A percentile compares a stretch with the other conserved stretches of the same genome.
Conservation (phyloP, 75 land plant genomes). For the Selaginella moellendorffii region DNA sequence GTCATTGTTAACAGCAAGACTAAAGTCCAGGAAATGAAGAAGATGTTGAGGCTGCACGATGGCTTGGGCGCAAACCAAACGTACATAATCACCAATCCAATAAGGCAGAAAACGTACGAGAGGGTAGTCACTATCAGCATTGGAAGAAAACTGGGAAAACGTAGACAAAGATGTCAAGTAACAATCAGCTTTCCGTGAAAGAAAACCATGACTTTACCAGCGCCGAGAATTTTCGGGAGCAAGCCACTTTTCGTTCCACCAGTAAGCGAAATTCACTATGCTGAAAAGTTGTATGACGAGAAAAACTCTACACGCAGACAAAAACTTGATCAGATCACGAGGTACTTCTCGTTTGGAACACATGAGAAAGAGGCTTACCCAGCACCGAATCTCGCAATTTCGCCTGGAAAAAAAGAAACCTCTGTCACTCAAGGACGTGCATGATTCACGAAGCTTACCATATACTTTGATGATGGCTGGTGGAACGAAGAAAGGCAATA, state of each 20-base stretch:
- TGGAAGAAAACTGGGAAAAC: constrained; percentile 1
- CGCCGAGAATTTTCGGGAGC: constrained; percentile 13
- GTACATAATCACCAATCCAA: constrained; percentile 15
- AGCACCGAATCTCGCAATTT: constrained; percentile 23
- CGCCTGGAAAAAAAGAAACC: constrained; percentile 18
- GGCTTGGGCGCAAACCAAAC: constrained; percentile 24
- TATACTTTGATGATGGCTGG: not conserved
- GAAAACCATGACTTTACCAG: constrained; percentile 16
- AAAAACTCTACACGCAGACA: constrained; percentile 23
- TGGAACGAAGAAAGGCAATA: constrained; percentile 7
- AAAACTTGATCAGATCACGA: not conserved
- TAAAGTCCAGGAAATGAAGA: constrained; percentile 53
- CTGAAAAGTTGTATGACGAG: constrained; percentile 23
- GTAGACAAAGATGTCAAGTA: not conserved
- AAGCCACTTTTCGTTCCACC: constrained; percentile 33
- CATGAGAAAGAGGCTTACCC: constrained; percentile 13
- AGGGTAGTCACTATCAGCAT: constrained; percentile 5
- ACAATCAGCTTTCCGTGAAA: not conserved
- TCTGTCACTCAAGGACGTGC: no score
- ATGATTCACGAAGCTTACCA: not conserved
- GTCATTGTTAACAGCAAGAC: constrained; percentile 38
- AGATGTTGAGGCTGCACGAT: constrained; percentile 40
- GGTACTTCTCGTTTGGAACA: not conserved
- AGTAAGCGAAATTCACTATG: constrained; percentile 24
- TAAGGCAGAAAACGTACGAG: constrained; percentile 2